Evolutionary conservation across 176 grass and related monocot genomes (phyloP), one percentile per base, ranked within the genome.

Genomic region (Aegilops longissima): DNA sequence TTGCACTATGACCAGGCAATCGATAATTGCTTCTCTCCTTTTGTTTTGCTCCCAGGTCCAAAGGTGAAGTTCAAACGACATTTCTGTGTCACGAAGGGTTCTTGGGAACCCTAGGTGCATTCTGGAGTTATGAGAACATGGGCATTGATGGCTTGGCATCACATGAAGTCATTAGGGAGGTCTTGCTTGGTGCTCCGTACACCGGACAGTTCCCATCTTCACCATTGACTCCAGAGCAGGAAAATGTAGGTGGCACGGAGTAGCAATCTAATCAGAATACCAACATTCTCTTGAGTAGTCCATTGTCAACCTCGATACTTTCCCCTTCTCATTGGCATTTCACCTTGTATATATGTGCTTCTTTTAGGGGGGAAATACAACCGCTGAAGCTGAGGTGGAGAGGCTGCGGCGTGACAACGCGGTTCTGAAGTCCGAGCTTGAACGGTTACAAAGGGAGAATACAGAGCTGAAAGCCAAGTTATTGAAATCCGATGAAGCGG

Each of bases 61-160:
- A 98, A 96, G 97, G 90, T 78, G 87, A 98, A 91, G 93, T 98
- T 18, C 90, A 98, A 83, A 98, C 97, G 13, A 98, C 92, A 77
- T 98, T 98, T 88, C 63, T 98, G 36, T 98, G 97, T 18, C 97
- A 98, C 12, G 97, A 98, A 86, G 97, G 94, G 4, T 98, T 98
- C 88, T 84, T 98, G 74, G 97, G 94, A 90, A 92, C 97, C 82
- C 49, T 98, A 69, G 97, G 97, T 88, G 97, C 97, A 85, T 98
- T 98, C 87, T 98, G 94, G 94, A 98, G 97, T 86, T 98, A 98
- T 5, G 92, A 98, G 80, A 98, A 94, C 87, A 98, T 98, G 97
- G 97, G 97, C 8, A 98, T 98, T 77, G 90, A 98, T 42, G 89
- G 94, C 62, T 88, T 98, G 82, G 92, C 88, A 11, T 86, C 94